Evolutionary conservation across 805 yeast genomes (phyloP), one percentile per base, ranked within the genome.

Genomic region (Starmerella bacillaris): DNA sequence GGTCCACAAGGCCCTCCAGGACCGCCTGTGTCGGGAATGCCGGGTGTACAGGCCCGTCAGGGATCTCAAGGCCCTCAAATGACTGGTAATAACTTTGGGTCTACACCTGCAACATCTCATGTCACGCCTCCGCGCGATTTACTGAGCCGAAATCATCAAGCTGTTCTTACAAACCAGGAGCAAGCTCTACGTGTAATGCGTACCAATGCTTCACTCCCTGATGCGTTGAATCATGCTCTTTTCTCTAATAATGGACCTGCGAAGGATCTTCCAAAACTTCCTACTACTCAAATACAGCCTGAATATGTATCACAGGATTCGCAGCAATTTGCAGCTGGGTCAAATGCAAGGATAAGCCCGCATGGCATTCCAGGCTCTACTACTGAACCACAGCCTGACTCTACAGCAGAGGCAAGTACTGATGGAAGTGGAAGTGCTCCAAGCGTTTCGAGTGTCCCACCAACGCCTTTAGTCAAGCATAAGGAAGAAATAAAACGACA

Each of bases 151-250:
- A 3, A 6, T 21, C 9, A 15, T 19, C 18, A n/a, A 16, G 5
- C 18, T 9, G 29, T 38, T 14, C 27, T 42, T 22, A 30, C 18
- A 18, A 12, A 31, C 26, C 47, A 43, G 32, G 40, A 39, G 18
- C 19, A 16, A 18, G 49, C 49, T 4, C 36, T 30, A 17, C 34
- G 40, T 15, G 28, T 38, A 3, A 36, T 45, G 21, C 36, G 35
- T 24, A 7, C 12, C 5, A 43, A 41, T 24, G 39, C 34, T 24
- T 32, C 38, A 11, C 11, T 43, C 14, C 36, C 43, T 11, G 38
- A 38, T n/a, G 16, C 21, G 4, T 20, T 42, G 8, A 34, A 34
- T 17, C 28, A 37, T n/a, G 33, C 30, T n/a, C 32, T 43, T 6
- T 35, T 43, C 24, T 29, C 27, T 4, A 34, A 32, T 11, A 33